Evolutionary conservation across 768 basidiomycete species (phyloP).

Genomic region (Tylopilus subfusipes): DNA sequence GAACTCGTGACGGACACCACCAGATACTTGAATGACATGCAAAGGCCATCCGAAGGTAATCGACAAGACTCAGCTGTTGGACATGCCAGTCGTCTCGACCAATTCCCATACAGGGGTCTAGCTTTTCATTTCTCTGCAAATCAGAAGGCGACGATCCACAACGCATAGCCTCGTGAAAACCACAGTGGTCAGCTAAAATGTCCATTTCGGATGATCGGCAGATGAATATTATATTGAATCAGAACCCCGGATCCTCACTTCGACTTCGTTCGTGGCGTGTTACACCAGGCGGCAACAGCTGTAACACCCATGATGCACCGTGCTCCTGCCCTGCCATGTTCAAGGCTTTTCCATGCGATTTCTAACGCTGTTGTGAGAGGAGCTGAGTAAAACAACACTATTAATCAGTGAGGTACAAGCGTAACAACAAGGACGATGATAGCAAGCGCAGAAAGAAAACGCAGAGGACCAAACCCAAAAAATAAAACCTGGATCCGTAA

Average conservation of each 20-base stretch:
- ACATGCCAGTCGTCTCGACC: too few relatives aligned
- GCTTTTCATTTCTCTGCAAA: background rate
- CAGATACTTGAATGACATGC: too few relatives aligned
- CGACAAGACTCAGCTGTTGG: too few relatives aligned
- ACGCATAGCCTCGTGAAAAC: background rate
- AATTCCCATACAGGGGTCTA: too few relatives aligned
- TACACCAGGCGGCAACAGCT: too few relatives aligned
- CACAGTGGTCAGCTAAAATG: too few relatives aligned
- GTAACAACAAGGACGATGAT: slow-evolving; percentile 7
- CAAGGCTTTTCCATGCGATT: background rate
- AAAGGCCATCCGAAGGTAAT: too few relatives aligned
- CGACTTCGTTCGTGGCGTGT: background rate
- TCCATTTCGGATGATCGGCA: background rate
- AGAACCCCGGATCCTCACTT: background rate
- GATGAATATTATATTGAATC: background rate
- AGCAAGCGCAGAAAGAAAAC: slow-evolving; percentile 10
- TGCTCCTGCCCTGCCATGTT: background rate
- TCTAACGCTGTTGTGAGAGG: background rate
- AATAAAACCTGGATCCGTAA: slow-evolving; percentile 9
- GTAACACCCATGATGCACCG: background rate
- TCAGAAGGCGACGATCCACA: background rate
- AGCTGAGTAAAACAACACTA: slow-evolving; percentile 22
- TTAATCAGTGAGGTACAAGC: slow-evolving; percentile 25
- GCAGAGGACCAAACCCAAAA: slow-evolving; percentile 17
- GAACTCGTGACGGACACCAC: too few relatives aligned